Base-by-base conservation (phyloP, 352 stramenopile genomes). In the Vaucheria bursata region DNA sequence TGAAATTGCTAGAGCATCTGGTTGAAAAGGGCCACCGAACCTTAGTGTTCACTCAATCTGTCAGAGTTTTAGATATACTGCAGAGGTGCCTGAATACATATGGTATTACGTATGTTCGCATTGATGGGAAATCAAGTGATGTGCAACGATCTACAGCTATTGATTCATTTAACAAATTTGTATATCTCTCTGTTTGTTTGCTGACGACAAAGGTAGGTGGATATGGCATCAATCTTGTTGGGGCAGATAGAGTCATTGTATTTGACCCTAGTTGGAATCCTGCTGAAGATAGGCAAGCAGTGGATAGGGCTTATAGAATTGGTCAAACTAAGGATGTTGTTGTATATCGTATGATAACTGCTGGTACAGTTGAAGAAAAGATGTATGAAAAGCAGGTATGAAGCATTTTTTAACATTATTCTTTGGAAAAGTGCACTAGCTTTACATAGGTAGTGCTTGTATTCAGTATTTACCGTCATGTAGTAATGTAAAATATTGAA, bases 211-310 rank as follows among this genome's bases (percentile, higher is more conserved):
- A 68, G 37, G 53, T 68, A 2, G 53, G 49, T 53, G 96, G 96
- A 1, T 93, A 99, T 39, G 96, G 96, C 6, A 88, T 99, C 45
- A 97, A 95, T 66, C 85, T 98, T 3, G 94, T 92, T 1, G 94
- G 93, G 32, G 95, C 95, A 0, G 90, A 98, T 81, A 87, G 94
- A 36, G 93, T 99, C 1, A 87, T 99, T 35, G 87, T 99, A 0
- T 98, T 97, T 78, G 95, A 98, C 85, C 95, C 94, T 8, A 93
- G 98, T 79, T 99, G 95, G 95, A 99, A 99, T 80, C 96, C 96
- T 3, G 94, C 92, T 32, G 98, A 91, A 0, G 94, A 98, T 78
- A 87, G 87, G 31, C 93, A 98, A 86, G 76, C 76, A 5, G 76
- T 81, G 0, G 76, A 81, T 34, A 70, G 76, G 32, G 76, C 76